A percentile compares a stretch with the other conserved stretches of the same genome.
Evolutionary conservation across 2,329 filamentous ascomycete species (phyloP).

Genomic region (Atkinsonella hypoxylon): DNA sequence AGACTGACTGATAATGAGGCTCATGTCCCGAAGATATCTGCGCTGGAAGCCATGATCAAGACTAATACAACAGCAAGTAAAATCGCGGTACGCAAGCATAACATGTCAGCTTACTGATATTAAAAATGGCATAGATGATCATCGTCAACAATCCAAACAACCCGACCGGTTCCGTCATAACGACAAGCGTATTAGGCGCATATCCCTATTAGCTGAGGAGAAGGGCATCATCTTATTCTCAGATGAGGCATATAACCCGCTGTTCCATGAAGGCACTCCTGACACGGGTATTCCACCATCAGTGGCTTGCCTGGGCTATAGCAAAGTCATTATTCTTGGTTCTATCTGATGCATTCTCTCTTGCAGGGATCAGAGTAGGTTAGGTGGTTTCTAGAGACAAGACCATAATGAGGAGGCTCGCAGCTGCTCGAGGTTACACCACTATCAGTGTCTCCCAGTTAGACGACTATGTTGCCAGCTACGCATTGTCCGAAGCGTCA

Average conservation of each 20-base stretch:
- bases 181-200: conserved; percentile 43
- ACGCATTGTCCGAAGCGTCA: conserved; percentile 48
- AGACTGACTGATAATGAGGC: conserved; percentile 50
- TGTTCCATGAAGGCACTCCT: conserved; percentile 38
- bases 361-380: conserved; percentile 71
- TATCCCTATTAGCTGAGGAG: conserved; percentile 51
- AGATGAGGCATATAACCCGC: conserved; percentile 75
- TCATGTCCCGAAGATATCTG: conserved; percentile 55
- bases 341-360: conserved; percentile 75
- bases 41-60: conserved; percentile 49
- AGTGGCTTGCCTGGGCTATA: conserved; percentile 58
- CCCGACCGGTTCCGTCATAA: conserved; percentile 62
- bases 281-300: conserved; percentile 52
- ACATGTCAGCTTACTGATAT: background rate
- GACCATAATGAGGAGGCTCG: conserved; percentile 50
- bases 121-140: conserved; percentile 35
- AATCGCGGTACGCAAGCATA: background rate
- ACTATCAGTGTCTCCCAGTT: conserved; percentile 77
- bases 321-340: conserved; percentile 59
- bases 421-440: conserved; percentile 64
- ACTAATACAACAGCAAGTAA: conserved; percentile 54
- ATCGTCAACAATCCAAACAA: conserved; percentile 68
- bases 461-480: conserved; percentile 67
- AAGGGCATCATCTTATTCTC: conserved; percentile 55
- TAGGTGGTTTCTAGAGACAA: conserved; percentile 64